phyloP scores from a whole-genome alignment of 495 filamentous ascomycete species.

The Patellaria atrata region DNA sequence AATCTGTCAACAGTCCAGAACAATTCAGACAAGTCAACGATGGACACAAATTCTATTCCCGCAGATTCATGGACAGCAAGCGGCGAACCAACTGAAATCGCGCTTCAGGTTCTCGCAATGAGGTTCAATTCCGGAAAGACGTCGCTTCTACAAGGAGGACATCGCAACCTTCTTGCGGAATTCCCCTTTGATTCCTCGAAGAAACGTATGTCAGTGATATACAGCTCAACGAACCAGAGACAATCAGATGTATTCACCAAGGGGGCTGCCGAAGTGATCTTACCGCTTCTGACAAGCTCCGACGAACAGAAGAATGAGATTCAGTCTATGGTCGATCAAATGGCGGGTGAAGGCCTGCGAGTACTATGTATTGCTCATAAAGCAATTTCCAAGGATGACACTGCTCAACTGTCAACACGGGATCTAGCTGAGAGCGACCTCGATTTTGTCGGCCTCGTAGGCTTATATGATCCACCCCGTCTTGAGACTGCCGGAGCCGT shows the following conservation, averaged over 20 bases:
- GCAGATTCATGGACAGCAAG: conserved; percentile 30
- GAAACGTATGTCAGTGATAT: conserved; percentile 44
- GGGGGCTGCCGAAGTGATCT: conserved; percentile 40
- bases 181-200: conserved; percentile 44
- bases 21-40: no score
- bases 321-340: conserved; percentile 31
- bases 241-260: conserved; percentile 37
- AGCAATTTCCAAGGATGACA: no score
- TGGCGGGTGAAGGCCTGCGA: conserved; percentile 42
- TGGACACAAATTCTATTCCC: not conserved
- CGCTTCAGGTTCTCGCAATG: conserved; percentile 36
- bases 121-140: conserved; percentile 33
- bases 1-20: conserved; percentile 19
- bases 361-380: conserved; percentile 40
- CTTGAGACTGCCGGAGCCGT: conserved; percentile 45
- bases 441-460: conserved; percentile 48
- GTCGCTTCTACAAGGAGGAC: conserved; percentile 33
- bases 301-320: conserved; percentile 26
- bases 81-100: conserved; percentile 42
- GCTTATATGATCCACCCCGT: conserved; percentile 59
- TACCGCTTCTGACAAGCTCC: conserved; percentile 31
- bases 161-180: conserved; percentile 31
- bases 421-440: conserved; percentile 43
- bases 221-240: conserved; percentile 25
- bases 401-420: conserved; percentile 26